Percentiles rank a stretch among this genome's conserved stretches.
These are phyloP conservation scores for Plantago ovata DNA, from an alignment of 257 asterid genomes.

Conservation along the genomic window DNA sequence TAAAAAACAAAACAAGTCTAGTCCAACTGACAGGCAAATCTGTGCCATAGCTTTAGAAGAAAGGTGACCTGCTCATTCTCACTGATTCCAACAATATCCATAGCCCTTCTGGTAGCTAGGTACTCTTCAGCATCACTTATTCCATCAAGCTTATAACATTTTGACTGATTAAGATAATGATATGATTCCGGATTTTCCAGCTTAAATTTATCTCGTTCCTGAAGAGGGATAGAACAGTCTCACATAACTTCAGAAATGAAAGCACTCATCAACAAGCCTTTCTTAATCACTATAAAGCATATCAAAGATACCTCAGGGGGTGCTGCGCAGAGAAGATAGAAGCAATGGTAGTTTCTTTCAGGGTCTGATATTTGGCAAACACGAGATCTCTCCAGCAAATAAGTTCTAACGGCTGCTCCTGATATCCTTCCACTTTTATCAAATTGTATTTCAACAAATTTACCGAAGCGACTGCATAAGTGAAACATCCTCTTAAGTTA, in stretches of 20 bases:
- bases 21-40: conserved; percentile 19
- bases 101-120: conserved; percentile 95
- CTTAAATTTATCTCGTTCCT: conserved; percentile 85
- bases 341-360: conserved; percentile 98
- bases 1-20: conserved; percentile 7
- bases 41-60: conserved; percentile 19
- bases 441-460: conserved; percentile 98
- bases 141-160: conserved; percentile 79
- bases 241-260: conserved; percentile 21
- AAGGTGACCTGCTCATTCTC: conserved; percentile 86
- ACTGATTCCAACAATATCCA: conserved; percentile 98
- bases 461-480: conserved; percentile 87
- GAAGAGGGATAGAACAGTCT: conserved; percentile 23
- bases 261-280: conserved; percentile 9
- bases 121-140: conserved; percentile 86
- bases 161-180: conserved; percentile 92
- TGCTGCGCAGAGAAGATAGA: conserved; percentile 95
- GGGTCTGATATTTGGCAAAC: conserved; percentile 95
- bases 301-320: conserved; percentile 69
- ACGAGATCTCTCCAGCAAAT: conserved; percentile 96
- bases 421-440: conserved; percentile 97
- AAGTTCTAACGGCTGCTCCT: conserved; percentile 97
- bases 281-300: neutral
- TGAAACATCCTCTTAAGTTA: conserved; percentile 9
- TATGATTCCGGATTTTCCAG: conserved; percentile 67